Conservation (phyloP, 1,284 basidiomycete species). For the Moesziomyces aphidis region DNA sequence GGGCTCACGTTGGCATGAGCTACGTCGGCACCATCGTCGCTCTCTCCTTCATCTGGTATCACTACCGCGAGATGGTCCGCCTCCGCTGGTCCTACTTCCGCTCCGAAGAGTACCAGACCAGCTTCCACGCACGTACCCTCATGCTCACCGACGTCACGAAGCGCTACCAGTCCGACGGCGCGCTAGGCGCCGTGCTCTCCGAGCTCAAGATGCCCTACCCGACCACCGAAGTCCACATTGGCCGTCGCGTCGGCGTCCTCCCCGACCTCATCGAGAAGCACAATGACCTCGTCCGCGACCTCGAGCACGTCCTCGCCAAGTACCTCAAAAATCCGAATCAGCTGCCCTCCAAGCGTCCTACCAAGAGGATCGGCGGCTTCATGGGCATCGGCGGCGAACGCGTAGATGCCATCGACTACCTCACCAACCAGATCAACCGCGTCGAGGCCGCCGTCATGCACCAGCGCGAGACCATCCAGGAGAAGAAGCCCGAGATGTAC, state of each 20-base stretch:
- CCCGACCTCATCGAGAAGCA: slow-evolving; percentile 85
- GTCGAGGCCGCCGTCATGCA: slow-evolving; percentile 70
- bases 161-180: slow-evolving; percentile 74
- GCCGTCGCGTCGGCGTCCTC: slow-evolving; percentile 78
- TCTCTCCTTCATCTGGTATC: slow-evolving; percentile 58
- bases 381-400: slow-evolving; percentile 79
- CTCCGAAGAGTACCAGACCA: slow-evolving; percentile 61
- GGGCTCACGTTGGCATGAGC: slow-evolving; percentile 66
- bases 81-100: slow-evolving; percentile 63
- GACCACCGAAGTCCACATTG: slow-evolving; percentile 84
- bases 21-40: slow-evolving; percentile 61
- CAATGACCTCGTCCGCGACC: slow-evolving; percentile 83
- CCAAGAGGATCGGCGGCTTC: slow-evolving; percentile 77
- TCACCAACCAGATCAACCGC: slow-evolving; percentile 57
- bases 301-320: slow-evolving; percentile 83
- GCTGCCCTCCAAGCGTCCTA: slow-evolving; percentile 80
- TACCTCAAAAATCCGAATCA: slow-evolving; percentile 82
- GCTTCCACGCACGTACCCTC: slow-evolving; percentile 75
- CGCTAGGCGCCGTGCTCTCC: slow-evolving; percentile 77
- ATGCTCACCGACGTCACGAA: slow-evolving; percentile 76
- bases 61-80: slow-evolving; percentile 61
- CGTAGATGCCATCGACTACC: slow-evolving; percentile 68
- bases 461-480: slow-evolving; percentile 56
- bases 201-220: slow-evolving; percentile 77
- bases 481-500: slow-evolving; percentile 61